These are phyloP conservation scores for Neurospora discreta DNA, from an alignment of 495 filamentous ascomycete genomes.

Conservation along the genomic window DNA sequence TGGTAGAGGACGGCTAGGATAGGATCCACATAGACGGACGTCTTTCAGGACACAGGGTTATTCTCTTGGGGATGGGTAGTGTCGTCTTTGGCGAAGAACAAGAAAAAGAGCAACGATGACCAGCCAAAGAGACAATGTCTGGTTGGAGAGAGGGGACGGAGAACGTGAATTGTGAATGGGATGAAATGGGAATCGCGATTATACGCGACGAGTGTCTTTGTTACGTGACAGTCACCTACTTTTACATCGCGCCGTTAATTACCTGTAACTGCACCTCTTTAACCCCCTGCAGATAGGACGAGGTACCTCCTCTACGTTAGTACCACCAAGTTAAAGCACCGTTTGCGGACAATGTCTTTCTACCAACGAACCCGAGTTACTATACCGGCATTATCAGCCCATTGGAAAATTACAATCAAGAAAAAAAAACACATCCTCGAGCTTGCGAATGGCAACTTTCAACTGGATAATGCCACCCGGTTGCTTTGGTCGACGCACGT, in stretches of 20 bases:
- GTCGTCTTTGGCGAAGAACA: neutral
- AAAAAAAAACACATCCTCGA: neutral
- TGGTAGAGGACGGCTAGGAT: neutral
- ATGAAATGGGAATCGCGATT: neutral
- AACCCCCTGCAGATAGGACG: neutral
- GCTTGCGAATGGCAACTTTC: neutral
- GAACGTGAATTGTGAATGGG: neutral
- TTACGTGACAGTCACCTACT: neutral
- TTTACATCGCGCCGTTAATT: neutral
- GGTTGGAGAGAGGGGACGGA: neutral
- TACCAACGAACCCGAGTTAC: neutral
- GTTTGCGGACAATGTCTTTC: neutral
- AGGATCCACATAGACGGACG: neutral
- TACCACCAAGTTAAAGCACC: neutral
- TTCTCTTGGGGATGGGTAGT: neutral
- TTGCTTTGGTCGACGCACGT: constrained; percentile 2
- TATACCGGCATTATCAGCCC: neutral
- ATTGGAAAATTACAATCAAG: neutral
- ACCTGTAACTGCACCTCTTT: neutral
- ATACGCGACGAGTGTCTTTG: neutral
- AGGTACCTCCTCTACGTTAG: neutral
- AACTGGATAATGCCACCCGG: neutral
- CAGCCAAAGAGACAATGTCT: neutral
- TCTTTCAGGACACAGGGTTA: neutral
- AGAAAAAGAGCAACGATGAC: neutral